Base-by-base conservation (phyloP, 208 protist species). In the Trypanosoma boissoni region DNA sequence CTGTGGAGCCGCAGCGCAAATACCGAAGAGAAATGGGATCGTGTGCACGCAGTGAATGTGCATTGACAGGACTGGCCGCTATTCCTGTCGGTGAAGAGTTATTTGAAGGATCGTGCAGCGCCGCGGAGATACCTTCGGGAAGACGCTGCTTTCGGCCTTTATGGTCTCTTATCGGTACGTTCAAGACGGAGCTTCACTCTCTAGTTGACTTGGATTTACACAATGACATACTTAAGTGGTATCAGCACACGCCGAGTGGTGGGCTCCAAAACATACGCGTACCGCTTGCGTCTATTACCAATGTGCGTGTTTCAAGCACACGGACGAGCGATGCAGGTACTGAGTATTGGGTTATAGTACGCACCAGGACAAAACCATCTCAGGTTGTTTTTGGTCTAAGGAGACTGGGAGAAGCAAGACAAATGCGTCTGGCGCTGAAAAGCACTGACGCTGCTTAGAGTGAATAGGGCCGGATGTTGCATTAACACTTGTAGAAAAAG, bases 371-470 rank as follows among this genome's bases (percentile, higher is more conserved):
- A 3, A 79, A 76, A 20, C 88, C 88, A 2, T 88, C 83, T 20
- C 83, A 91, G 60, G 74, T 94, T 46, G 75, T 88, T 9, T 94
- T 92, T 66, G 88, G 83, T 2, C 92, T 94, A 68, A 56, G 64
- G 27, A 83, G 72, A 8, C 31, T 57, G 24, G 24, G 52, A 5
- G 79, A 92, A 62, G 83, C 82, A 18, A 81, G 73, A 32, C 63
- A 71, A 37, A 72, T 94, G 58, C 59, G 71, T 28, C 41, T 43
- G 41, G 48, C 80, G 23, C 31, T 87, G 28, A 51, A 66, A n/a
- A n/a, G n/a, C n/a, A n/a, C n/a, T n/a, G n/a, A n/a, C n/a, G n/a
- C n/a, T n/a, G n/a, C n/a, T n/a, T n/a, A n/a, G n/a, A n/a, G n/a
- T n/a, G n/a, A n/a, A n/a, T 60, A 64, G 12, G 42, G 58, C 21